Percentiles rank a stretch among this genome's conserved stretches.
Evolutionary conservation across 2,329 filamentous ascomycete genomes (phyloP).

Genomic region (Helminthosporium solani): DNA sequence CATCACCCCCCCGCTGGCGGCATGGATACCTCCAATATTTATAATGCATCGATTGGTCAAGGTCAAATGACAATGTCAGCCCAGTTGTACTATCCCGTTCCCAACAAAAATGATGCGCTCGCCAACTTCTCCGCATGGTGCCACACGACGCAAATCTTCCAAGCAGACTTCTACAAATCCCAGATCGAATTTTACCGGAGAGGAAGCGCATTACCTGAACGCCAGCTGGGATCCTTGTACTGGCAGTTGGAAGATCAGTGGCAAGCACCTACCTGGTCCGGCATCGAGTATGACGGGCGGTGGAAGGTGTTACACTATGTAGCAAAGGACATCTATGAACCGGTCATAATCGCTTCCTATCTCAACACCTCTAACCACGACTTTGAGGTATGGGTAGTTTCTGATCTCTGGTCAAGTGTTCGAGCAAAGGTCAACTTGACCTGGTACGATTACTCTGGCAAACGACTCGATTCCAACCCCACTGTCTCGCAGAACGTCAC

Average conservation of each 20-base stretch:
- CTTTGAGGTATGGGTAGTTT: slow-evolving; percentile 57
- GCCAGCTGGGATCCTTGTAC: slow-evolving; percentile 61
- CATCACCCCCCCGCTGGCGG: slow-evolving; percentile 59
- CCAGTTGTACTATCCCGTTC: slow-evolving; percentile 58
- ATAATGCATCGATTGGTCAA: slow-evolving; percentile 49
- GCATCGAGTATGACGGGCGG: slow-evolving; percentile 62
- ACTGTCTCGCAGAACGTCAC: slow-evolving; percentile 41
- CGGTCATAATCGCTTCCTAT: slow-evolving; percentile 60
- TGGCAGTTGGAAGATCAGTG: slow-evolving; percentile 68
- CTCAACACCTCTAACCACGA: slow-evolving; percentile 55
- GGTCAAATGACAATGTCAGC: slow-evolving; percentile 61
- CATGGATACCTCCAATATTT: slow-evolving; percentile 50
- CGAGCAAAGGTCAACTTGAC: slow-evolving; percentile 50
- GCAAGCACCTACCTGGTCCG: slow-evolving; percentile 65
- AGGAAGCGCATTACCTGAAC: slow-evolving; percentile 58
- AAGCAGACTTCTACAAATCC: slow-evolving; percentile 62
- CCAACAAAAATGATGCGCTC: slow-evolving; percentile 53
- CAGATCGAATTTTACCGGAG: slow-evolving; percentile 64
- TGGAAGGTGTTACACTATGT: slow-evolving; percentile 65
- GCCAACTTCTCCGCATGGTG: slow-evolving; percentile 65
- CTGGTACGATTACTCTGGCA: slow-evolving; percentile 56
- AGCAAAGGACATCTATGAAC: slow-evolving; percentile 58
- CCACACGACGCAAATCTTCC: slow-evolving; percentile 63
- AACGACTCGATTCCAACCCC: slow-evolving; percentile 44
- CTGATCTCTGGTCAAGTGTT: slow-evolving; percentile 57